A percentile compares a stretch with the other conserved stretches of the same genome.
These are phyloP conservation scores for Suhomyces faveliae DNA, from an alignment of 805 yeast genomes.

Conservation along the genomic window DNA sequence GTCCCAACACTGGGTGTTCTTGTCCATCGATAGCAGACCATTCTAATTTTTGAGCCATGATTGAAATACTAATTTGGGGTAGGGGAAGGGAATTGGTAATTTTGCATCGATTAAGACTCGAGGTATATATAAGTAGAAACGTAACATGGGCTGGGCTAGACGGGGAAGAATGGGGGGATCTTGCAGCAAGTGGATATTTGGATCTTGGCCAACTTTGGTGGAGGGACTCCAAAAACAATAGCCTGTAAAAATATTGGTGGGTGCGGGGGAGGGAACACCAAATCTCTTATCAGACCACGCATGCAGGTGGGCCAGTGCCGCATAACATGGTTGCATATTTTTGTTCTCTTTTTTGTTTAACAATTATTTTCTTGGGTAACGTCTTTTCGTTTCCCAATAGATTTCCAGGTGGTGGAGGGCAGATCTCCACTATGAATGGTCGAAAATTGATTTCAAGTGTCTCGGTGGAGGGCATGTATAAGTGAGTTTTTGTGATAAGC, in stretches of 20 bases:
- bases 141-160: background rate
- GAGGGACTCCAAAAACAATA: constrained; percentile 1
- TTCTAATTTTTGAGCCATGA: constrained; percentile 13
- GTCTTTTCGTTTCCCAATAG: too few relatives aligned
- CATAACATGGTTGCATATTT: too few relatives aligned
- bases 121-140: background rate
- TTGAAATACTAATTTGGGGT: too few relatives aligned
- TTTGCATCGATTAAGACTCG: background rate
- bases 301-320: background rate
- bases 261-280: too few relatives aligned
- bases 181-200: background rate
- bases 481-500: background rate
- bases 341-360: too few relatives aligned
- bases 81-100: too few relatives aligned
- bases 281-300: background rate
- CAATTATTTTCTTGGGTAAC: too few relatives aligned
- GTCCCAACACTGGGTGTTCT: constrained; percentile 32
- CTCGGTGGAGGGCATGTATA: background rate
- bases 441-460: too few relatives aligned
- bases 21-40: constrained; percentile 30
- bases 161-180: too few relatives aligned
- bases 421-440: too few relatives aligned
- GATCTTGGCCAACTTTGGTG: background rate
- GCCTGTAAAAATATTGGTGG: too few relatives aligned
- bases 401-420: too few relatives aligned